These are phyloP conservation scores for Cylindrotheca closterium DNA, from an alignment of 108 stramenopile genomes.

Conservation along the genomic window DNA sequence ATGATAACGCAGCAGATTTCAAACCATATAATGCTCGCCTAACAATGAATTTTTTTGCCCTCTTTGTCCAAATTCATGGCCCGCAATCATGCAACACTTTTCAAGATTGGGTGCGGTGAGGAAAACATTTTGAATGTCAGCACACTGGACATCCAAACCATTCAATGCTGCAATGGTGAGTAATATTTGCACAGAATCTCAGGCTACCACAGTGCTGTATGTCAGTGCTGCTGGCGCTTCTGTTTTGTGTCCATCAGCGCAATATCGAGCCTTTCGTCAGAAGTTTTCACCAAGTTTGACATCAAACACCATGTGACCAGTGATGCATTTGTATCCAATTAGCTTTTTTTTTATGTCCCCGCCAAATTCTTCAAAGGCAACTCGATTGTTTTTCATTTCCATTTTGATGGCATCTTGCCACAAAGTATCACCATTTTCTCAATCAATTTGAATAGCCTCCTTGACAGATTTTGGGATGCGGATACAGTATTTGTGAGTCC, in stretches of 20 bases:
- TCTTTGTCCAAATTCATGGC: slow-evolving; percentile 28
- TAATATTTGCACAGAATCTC: slow-evolving; percentile 48
- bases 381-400: slow-evolving; percentile 46
- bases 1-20: slow-evolving; percentile 15
- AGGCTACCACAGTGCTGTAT: slow-evolving; percentile 37
- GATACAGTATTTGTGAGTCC: slow-evolving; percentile 46
- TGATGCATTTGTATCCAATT: slow-evolving; percentile 36
- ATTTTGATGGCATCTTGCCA: slow-evolving; percentile 45
- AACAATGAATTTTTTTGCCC: slow-evolving; percentile 30
- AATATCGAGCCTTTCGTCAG: slow-evolving; percentile 25
- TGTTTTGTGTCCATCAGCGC: slow-evolving; percentile 45
- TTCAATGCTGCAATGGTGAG: slow-evolving; percentile 43
- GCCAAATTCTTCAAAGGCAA: slow-evolving; percentile 40
- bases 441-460: slow-evolving; percentile 39
- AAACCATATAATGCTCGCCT: slow-evolving; percentile 47
- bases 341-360: slow-evolving; percentile 23
- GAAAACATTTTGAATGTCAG: slow-evolving; percentile 49
- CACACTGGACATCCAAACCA: slow-evolving; percentile 21
- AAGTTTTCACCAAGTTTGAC: slow-evolving; percentile 27
- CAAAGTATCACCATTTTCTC: slow-evolving; percentile 25
- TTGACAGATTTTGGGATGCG: slow-evolving; percentile 31
- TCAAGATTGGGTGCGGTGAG: slow-evolving; percentile 26
- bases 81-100: slow-evolving; percentile 21
- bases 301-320: slow-evolving; percentile 43
- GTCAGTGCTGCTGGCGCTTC: slow-evolving; percentile 37